Percentiles rank a stretch among this genome's conserved stretches.
phyloP scores from a whole-genome alignment of 805 yeast species.

The Cyberlindnera subsufficiens region DNA sequence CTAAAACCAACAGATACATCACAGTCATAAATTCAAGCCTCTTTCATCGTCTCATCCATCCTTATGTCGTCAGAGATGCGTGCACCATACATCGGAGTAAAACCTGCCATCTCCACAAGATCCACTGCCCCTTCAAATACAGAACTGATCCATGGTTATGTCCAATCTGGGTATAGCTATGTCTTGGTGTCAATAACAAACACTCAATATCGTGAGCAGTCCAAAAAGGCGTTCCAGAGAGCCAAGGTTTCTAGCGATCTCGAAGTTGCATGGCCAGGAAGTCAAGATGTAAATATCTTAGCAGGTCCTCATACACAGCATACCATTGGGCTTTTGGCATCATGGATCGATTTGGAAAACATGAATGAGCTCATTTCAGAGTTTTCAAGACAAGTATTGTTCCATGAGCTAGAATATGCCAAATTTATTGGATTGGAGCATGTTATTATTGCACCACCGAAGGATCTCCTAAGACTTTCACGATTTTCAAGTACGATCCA shows the following conservation, averaged over 20 bases:
- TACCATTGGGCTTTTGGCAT: conserved; percentile 53
- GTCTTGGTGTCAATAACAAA: conserved; percentile 53
- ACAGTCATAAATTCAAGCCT: not conserved
- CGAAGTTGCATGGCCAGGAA: conserved; percentile 34
- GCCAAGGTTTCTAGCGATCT: conserved; percentile 23
- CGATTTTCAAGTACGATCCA: conserved; percentile 40
- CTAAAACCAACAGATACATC: not conserved
- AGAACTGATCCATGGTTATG: conserved; percentile 21
- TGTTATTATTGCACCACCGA: conserved; percentile 60
- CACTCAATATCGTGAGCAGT: conserved; percentile 38
- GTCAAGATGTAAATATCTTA: conserved; percentile 35
- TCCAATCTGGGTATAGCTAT: conserved; percentile 42
- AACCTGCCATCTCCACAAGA: conserved; percentile 33
- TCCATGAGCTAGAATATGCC: conserved; percentile 54
- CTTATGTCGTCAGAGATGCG: not conserved
- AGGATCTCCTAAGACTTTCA: conserved; percentile 45
- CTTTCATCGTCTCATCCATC: not conserved
- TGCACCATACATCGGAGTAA: conserved; percentile 35
- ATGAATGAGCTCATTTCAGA: conserved; percentile 42
- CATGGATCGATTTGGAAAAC: conserved; percentile 68
- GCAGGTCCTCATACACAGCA: conserved; percentile 35
- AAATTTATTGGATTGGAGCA: conserved; percentile 50
- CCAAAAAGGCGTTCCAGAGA: conserved; percentile 31
- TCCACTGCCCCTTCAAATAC: conserved; percentile 26
- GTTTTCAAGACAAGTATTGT: conserved; percentile 50